A percentile compares a stretch with the other conserved stretches of the same genome.
phyloP scores from a whole-genome alignment of 2,329 filamentous ascomycete genomes.

The Lithohypha guttulata region DNA sequence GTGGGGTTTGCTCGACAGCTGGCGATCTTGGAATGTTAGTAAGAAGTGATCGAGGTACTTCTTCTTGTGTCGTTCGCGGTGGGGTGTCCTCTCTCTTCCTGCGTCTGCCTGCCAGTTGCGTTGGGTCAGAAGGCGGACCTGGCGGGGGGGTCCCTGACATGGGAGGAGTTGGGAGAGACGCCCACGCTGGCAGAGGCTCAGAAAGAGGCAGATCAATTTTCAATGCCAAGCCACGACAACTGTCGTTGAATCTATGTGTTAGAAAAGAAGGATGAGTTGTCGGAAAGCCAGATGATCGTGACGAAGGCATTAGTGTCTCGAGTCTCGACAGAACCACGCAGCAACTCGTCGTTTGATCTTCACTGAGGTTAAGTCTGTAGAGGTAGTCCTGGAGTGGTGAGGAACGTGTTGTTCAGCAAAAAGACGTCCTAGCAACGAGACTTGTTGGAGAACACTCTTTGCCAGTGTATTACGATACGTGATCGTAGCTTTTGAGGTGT shows the following conservation, averaged over 20 bases:
- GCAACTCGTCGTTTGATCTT: not conserved
- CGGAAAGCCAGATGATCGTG: constrained; percentile 17
- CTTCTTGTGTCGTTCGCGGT: constrained; percentile 9
- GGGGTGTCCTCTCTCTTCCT: constrained; percentile 26
- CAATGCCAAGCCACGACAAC: constrained; percentile 22
- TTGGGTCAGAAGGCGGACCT: constrained; percentile 29
- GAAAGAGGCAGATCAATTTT: constrained; percentile 23
- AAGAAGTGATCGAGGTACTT: not conserved
- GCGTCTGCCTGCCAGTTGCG: constrained; percentile 26
- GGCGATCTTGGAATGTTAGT: not conserved
- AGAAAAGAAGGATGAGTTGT: constrained; percentile 19
- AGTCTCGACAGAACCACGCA: not conserved
- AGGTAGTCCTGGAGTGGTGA: too few species aligned
- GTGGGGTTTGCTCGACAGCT: constrained; percentile 8
- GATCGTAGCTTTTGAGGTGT: too few species aligned
- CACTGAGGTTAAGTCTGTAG: too few species aligned
- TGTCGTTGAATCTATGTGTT: constrained; percentile 23
- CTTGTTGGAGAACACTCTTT: too few species aligned
- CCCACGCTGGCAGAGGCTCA: constrained; percentile 27
- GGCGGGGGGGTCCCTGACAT: constrained; percentile 34
- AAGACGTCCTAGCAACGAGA: too few species aligned
- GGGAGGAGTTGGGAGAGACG: constrained; percentile 31
- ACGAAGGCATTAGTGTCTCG: constrained; percentile 19
- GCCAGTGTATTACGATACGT: too few species aligned
- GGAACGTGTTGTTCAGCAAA: too few species aligned